phyloP scores from a whole-genome alignment of 2,329 filamentous ascomycete species.

The Sporothrix mexicana region DNA sequence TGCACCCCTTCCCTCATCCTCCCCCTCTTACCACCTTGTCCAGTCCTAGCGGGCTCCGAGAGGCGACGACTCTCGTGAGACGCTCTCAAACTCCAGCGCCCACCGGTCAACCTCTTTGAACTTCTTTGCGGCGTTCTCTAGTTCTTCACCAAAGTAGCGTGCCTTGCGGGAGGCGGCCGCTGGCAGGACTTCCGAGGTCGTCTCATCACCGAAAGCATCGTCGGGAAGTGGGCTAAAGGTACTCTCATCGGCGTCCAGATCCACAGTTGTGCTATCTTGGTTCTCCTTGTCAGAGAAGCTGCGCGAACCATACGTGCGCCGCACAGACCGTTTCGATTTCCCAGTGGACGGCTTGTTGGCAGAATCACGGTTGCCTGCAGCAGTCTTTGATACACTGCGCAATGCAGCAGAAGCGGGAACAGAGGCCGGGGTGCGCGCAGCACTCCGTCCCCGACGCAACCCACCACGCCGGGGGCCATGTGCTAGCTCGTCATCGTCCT shows the following conservation, averaged over 20 bases:
- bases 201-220: conserved; percentile 51
- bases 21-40: neutral
- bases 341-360: neutral
- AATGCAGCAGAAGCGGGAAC: conserved; percentile 11
- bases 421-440: conserved; percentile 27
- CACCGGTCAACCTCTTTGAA: conserved; percentile 73
- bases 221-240: conserved; percentile 54
- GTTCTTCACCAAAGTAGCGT: conserved; percentile 50
- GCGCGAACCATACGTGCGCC: conserved; percentile 58
- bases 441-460: conserved; percentile 32
- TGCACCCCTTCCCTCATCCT: neutral
- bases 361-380: conserved; percentile 21
- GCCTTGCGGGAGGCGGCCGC: conserved; percentile 44
- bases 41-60: conserved; percentile 53
- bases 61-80: conserved; percentile 62
- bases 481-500: conserved; percentile 64
- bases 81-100: conserved; percentile 71
- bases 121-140: conserved; percentile 65
- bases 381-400: conserved; percentile 14
- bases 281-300: conserved; percentile 48
- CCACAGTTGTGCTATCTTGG: conserved; percentile 14
- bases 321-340: conserved; percentile 53
- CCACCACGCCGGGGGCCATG: conserved; percentile 50
- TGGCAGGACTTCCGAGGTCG: conserved; percentile 48
- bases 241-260: conserved; percentile 44